Evolutionary conservation across 129 eudicot genomes (phyloP).

Genomic region (Artemisia annua): DNA sequence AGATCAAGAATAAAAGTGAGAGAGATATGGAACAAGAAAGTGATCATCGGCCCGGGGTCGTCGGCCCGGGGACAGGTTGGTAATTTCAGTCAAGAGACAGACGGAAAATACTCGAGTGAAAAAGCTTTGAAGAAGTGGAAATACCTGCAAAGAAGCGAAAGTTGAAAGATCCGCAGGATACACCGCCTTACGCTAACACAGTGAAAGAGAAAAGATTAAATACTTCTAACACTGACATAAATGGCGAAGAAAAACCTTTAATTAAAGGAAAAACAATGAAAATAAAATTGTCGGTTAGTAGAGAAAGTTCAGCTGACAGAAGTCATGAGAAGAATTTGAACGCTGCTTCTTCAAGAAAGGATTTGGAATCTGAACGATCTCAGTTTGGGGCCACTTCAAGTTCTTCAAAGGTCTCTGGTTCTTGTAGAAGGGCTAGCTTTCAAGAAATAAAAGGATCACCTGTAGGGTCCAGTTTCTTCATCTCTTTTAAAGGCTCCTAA

Average conservation of each 20-base stretch:
- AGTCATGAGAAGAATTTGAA: conserved; percentile 41
- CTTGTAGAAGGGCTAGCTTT: conserved; percentile 50
- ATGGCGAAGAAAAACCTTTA: too few species aligned
- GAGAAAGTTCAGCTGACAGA: conserved; percentile 28
- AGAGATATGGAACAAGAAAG: conserved; percentile 29
- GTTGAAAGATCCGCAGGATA: too few species aligned
- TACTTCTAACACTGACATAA: too few species aligned
- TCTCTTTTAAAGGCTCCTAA: conserved; percentile 52
- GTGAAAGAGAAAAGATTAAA: too few species aligned
- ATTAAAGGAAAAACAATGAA: too few species aligned
- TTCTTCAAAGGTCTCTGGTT: conserved; percentile 78
- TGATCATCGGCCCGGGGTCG: conserved; percentile 28
- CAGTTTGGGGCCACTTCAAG: conserved; percentile 70
- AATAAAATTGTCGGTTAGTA: too few species aligned
- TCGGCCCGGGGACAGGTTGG: conserved; percentile 34
- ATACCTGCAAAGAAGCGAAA: too few species aligned
- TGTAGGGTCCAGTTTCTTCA: conserved; percentile 76
- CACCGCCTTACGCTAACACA: too few species aligned
- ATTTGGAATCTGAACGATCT: conserved; percentile 46
- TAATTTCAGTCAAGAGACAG: too few species aligned
- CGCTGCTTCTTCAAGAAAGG: conserved; percentile 31
- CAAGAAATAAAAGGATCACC: conserved; percentile 70
- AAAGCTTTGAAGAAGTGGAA: too few species aligned
- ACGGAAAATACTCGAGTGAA: too few species aligned
- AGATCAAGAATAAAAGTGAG: conserved; percentile 38